Percentiles rank a stretch among this genome's conserved stretches.
Conservation (phyloP, 1,139 yeast species). For the Hyphopichia khmerensis region DNA sequence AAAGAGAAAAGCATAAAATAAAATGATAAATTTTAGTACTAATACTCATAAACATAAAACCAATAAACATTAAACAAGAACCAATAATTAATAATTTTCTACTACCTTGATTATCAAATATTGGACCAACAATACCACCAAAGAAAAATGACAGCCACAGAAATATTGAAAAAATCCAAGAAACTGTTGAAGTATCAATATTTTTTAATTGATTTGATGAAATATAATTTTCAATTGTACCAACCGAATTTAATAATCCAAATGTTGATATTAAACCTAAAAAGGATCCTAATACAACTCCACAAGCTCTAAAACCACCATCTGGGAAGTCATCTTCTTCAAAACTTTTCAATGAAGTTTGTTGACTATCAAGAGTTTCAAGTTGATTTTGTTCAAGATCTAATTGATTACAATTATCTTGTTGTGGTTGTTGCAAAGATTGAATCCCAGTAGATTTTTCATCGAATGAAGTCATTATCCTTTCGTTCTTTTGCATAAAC, state of each 20-base stretch:
- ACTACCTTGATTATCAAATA: slow-evolving; percentile 36
- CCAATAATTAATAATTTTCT: slow-evolving; percentile 24
- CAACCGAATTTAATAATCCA: slow-evolving; percentile 34
- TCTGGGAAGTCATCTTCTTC: slow-evolving; percentile 12
- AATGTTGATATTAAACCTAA: slow-evolving; percentile 31
- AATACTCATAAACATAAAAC: slow-evolving; percentile 34
- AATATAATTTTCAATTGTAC: slow-evolving; percentile 36
- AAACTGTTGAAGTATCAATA: slow-evolving; percentile 14
- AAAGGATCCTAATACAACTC: slow-evolving; percentile 35
- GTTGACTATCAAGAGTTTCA: neutral
- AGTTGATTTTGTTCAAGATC: neutral
- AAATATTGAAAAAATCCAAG: slow-evolving; percentile 38
- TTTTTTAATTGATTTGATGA: slow-evolving; percentile 30
- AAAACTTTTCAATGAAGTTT: neutral
- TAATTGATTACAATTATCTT: neutral
- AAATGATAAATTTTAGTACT: slow-evolving; percentile 33
- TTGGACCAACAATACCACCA: slow-evolving; percentile 36
- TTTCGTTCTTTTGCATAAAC: too few species aligned
- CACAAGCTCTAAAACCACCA: slow-evolving; percentile 32
- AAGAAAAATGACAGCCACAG: slow-evolving; percentile 29
- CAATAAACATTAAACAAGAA: slow-evolving; percentile 26
- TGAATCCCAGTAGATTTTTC: too few species aligned
- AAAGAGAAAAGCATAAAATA: slow-evolving; percentile 31
- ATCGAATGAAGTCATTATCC: too few species aligned
- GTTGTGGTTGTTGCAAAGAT: neutral